Base-by-base conservation (phyloP, 306 rosid genomes). In the Prunus salicina region DNA sequence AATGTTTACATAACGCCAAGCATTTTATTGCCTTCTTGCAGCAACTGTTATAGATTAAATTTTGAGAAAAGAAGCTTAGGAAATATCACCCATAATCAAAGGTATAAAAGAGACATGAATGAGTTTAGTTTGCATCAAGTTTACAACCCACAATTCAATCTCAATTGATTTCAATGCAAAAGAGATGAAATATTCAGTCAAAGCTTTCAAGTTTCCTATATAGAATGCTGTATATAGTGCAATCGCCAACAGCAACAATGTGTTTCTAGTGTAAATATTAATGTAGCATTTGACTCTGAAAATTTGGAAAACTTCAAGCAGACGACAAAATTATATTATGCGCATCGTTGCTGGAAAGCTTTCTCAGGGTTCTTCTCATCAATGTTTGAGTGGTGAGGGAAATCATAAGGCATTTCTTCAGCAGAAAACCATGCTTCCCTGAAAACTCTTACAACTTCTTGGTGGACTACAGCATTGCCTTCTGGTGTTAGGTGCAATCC, bases 401-500 rank as follows among this genome's bases (percentile, higher is more conserved):
- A 95, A 84, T 95, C 99, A 34, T 34, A 69, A 69, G 97, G 97
- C 97, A 92, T 79, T 75, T 80, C 85, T 20, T 56, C 85, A 65
- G 96, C 83, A 60, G 87, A 81, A 79, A 90, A 76, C 84, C 86
- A 82, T 24, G 82, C 73, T 84, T 71, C 83, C 3, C 30, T 51
- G 63, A 88, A 78, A 10, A 79, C 87, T 71, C 72, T 81, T 19
- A 73, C 62, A 13, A 85, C 82, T 81, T 88, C 85, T 76, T 81
- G 77, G 80, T 79, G 76, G 64, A 91, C 84, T 57, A 87, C 82
- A 24, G 74, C 86, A 76, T 95, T 92, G 76, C 97, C 97, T 55
- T 92, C 97, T 14, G 93, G 80, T 72, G 96, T 89, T 76, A 95
- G 85, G 75, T 92, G 99, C 89, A 95, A 64, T 20, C 99, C 99